A percentile compares a stretch with the other conserved stretches of the same genome.
Conservation (phyloP, 805 yeast genomes). For the Pichia sporocuriosa region DNA sequence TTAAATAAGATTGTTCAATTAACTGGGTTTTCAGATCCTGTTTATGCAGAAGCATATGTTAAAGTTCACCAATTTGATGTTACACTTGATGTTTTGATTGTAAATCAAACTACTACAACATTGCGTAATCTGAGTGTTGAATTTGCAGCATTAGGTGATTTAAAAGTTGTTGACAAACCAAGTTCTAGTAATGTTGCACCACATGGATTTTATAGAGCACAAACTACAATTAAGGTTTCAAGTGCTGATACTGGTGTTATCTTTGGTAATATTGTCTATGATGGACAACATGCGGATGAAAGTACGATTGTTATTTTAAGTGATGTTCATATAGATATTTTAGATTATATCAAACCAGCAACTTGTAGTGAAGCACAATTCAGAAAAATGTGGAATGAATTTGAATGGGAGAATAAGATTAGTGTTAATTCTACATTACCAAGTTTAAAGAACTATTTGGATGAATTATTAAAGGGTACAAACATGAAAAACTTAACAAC, state of each 20-base stretch:
- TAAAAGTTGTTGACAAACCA: slow-evolving; percentile 90
- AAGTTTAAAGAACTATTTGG: slow-evolving; percentile 70
- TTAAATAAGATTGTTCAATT: slow-evolving; percentile 83
- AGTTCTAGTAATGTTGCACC: slow-evolving; percentile 88
- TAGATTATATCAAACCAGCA: slow-evolving; percentile 98
- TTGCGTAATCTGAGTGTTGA: slow-evolving; percentile 88
- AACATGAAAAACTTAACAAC: slow-evolving; percentile 93
- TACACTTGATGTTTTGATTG: slow-evolving; percentile 85
- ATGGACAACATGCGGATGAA: slow-evolving; percentile 90
- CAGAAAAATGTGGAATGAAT: slow-evolving; percentile 98
- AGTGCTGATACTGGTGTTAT: slow-evolving; percentile 98
- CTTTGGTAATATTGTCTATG: slow-evolving; percentile 94
- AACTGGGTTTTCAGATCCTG: slow-evolving; percentile 98
- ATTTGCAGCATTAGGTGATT: slow-evolving; percentile 92
- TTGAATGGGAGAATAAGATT: slow-evolving; percentile 99
- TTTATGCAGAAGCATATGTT: slow-evolving; percentile 94
- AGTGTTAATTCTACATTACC: slow-evolving; percentile 67
- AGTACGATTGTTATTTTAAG: slow-evolving; percentile 84
- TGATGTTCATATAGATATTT: slow-evolving; percentile 91
- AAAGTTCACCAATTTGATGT: slow-evolving; percentile 97
- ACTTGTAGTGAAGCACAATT: slow-evolving; percentile 79
- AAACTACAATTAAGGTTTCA: slow-evolving; percentile 86
- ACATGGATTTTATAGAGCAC: slow-evolving; percentile 90
- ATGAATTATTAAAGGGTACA: slow-evolving; percentile 69
- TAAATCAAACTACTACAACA: slow-evolving; percentile 89